A percentile compares a stretch with the other conserved stretches of the same genome.
Evolutionary conservation across 257 asterid species (phyloP).

Genomic region (Ajuga chamaepitys): DNA sequence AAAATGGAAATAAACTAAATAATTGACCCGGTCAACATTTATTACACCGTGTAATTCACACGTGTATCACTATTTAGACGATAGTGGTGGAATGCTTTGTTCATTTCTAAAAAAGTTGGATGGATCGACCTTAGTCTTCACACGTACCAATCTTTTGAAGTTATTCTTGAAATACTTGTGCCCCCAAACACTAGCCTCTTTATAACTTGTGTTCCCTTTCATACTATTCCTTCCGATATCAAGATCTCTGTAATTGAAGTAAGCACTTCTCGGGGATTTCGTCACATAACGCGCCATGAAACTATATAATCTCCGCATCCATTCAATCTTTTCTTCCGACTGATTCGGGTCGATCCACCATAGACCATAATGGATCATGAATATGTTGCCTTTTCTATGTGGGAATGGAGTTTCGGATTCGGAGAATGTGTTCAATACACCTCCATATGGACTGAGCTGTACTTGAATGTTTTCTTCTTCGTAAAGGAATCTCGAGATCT

Average conservation of each 20-base stretch:
- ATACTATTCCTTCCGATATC: constrained; percentile 26
- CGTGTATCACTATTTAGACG: no score
- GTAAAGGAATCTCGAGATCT: constrained; percentile 25
- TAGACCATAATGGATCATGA: constrained; percentile 17
- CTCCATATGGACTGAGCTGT: constrained; percentile 28
- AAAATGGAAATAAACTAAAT: no score
- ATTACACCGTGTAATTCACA: no score
- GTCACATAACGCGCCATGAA: constrained; percentile 27
- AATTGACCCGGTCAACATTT: no score
- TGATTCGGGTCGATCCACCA: no score
- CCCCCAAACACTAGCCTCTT: constrained; percentile 31
- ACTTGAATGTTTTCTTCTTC: constrained; percentile 2
- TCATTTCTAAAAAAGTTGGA: constrained; percentile 36
- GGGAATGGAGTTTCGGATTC: constrained; percentile 25
- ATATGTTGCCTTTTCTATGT: constrained; percentile 16
- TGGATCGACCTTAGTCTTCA: constrained; percentile 36
- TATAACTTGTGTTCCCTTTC: constrained; percentile 21
- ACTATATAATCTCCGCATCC: constrained; percentile 17
- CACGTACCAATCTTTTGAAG: constrained; percentile 25
- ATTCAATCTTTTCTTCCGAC: not conserved
- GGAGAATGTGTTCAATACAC: constrained; percentile 7
- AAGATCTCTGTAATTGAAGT: constrained; percentile 33
- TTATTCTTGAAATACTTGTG: constrained; percentile 24
- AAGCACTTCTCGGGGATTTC: constrained; percentile 22
- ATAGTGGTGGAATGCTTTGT: constrained; percentile 29